phyloP scores from a whole-genome alignment of 78 protist genomes.

The Speleostelium caveatum region DNA sequence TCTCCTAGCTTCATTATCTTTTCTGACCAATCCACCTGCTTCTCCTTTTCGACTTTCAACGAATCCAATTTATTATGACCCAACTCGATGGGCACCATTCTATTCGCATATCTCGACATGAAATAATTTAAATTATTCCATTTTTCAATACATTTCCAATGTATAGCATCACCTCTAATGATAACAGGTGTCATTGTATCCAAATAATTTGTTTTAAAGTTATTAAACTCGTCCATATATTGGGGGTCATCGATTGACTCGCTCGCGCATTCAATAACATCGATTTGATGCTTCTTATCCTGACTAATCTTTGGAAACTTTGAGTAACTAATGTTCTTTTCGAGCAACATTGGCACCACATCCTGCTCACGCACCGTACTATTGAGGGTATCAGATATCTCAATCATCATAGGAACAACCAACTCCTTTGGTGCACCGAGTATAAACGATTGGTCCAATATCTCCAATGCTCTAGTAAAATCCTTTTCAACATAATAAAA shows the following conservation, averaged over 20 bases:
- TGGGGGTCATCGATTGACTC: neutral
- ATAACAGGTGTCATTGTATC: constrained; percentile 4
- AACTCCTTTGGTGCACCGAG: constrained; percentile 34
- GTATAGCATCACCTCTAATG: constrained; percentile 24
- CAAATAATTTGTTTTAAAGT: constrained; percentile 8
- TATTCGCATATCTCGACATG: constrained; percentile 1
- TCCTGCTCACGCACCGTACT: neutral
- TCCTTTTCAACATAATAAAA: constrained; percentile 5
- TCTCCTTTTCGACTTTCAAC: neutral
- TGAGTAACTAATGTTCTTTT: constrained; percentile 1
- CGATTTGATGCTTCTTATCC: neutral
- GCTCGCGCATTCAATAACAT: neutral
- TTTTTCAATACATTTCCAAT: constrained; percentile 32
- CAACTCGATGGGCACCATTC: constrained; percentile 43
- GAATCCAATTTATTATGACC: constrained; percentile 49
- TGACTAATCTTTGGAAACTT: constrained; percentile 11
- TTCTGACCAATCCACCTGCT: constrained; percentile 43
- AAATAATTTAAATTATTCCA: constrained; percentile 61
- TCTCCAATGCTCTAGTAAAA: constrained; percentile 1
- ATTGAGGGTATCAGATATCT: neutral
- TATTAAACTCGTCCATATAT: neutral
- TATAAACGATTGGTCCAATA: constrained; percentile 14
- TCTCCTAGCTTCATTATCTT: constrained; percentile 31
- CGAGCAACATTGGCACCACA: constrained; percentile 6
- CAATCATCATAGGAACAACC: constrained; percentile 17